Percentiles rank a stretch among this genome's conserved stretches.
These are phyloP conservation scores for Malus sieversii DNA, from an alignment of 306 rosid species.

Conservation along the genomic window DNA sequence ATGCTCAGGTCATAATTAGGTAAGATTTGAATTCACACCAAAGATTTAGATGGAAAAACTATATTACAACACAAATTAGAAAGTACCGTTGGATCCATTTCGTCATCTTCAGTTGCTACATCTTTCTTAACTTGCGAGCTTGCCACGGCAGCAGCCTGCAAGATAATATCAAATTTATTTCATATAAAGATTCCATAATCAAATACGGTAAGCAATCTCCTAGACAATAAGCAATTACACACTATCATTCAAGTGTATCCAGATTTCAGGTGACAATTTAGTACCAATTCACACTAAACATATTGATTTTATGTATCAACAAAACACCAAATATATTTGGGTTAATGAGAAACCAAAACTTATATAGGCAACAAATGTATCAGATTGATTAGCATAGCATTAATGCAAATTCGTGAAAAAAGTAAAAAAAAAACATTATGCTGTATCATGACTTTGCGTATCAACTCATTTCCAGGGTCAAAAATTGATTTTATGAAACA, in stretches of 20 bases:
- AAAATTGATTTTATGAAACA: not conserved
- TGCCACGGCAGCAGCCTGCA: slow-evolving; percentile 47
- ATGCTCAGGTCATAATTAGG: not conserved
- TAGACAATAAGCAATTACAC: not conserved
- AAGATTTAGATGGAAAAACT: not conserved
- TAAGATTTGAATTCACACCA: not conserved
- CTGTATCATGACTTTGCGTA: not conserved
- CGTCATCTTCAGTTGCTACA: slow-evolving; percentile 59
- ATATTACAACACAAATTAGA: not conserved
- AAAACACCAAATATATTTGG: not conserved
- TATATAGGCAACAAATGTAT: not conserved
- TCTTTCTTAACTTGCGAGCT: slow-evolving; percentile 44
- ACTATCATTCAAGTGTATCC: not conserved
- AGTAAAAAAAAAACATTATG: not conserved
- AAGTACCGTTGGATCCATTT: slow-evolving; percentile 86
- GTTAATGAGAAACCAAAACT: not conserved
- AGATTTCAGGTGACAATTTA: not conserved
- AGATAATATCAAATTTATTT: not conserved
- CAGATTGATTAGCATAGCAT: not conserved
- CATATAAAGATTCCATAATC: not conserved
- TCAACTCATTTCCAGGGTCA: not conserved
- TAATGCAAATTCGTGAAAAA: not conserved
- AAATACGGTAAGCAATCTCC: not conserved
- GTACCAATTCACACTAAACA: not conserved
- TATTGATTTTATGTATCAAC: not conserved